phyloP scores from a whole-genome alignment of 1,139 yeast species.

The Debaryomyces robertsiae region DNA sequence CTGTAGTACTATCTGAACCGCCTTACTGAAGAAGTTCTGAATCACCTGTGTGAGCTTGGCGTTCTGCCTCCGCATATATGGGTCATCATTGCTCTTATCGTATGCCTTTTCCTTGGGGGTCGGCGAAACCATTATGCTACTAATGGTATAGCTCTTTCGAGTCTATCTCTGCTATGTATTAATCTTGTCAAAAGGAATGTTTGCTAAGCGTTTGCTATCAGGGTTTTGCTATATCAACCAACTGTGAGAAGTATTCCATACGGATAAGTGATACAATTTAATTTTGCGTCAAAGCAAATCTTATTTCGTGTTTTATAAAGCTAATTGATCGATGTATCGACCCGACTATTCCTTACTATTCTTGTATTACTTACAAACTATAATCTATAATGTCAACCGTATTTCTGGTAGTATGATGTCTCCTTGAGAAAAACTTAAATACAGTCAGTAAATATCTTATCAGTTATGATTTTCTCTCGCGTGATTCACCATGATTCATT shows the following conservation, averaged over 20 bases:
- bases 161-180: background rate
- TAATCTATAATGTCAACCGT: background rate
- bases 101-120: slow-evolving; percentile 10
- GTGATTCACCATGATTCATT: slow-evolving; percentile 5
- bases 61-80: slow-evolving; percentile 27
- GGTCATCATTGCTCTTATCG: slow-evolving; percentile 21
- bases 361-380: slow-evolving; percentile 1
- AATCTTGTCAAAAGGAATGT: background rate
- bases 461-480: slow-evolving; percentile 7
- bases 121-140: slow-evolving; percentile 13
- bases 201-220: slow-evolving; percentile 2
- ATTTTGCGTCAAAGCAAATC: background rate
- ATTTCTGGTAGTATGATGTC: background rate
- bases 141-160: slow-evolving; percentile 1
- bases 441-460: slow-evolving; percentile 7
- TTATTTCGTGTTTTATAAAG: background rate
- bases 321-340: background rate
- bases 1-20: slow-evolving; percentile 56
- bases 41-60: slow-evolving; percentile 48
- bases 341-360: background rate
- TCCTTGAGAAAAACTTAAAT: slow-evolving; percentile 3
- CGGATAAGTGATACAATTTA: background rate
- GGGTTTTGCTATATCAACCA: background rate
- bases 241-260: slow-evolving; percentile 6
- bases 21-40: slow-evolving; percentile 70